phyloP scores from a whole-genome alignment of 176 grass and related monocot genomes.

The Calamus simplicifolius region DNA sequence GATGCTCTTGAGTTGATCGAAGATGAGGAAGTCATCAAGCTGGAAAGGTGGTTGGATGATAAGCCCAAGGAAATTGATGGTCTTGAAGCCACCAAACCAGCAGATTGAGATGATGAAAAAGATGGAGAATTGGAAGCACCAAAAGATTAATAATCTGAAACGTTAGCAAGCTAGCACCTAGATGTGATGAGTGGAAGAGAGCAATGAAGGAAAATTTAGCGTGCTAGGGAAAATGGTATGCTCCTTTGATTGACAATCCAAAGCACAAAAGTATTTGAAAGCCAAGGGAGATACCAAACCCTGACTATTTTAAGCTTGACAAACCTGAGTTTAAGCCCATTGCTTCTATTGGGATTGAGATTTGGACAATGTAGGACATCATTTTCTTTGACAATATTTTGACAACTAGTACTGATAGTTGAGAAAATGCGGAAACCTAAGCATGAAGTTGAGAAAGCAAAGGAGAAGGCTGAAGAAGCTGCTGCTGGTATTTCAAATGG shows the following conservation, averaged over 20 bases:
- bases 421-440: conserved; percentile 86
- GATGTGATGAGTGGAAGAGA: conserved; percentile 96
- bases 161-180: conserved; percentile 73
- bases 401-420: conserved; percentile 72
- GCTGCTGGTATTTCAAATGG: conserved; percentile 25
- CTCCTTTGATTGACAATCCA: no score
- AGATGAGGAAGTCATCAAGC: conserved; percentile 77
- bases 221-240: no score
- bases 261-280: conserved; percentile 99
- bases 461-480: conserved; percentile 64
- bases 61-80: conserved; percentile 91
- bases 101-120: conserved; percentile 98
- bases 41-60: conserved; percentile 92
- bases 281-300: conserved; percentile 89
- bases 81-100: conserved; percentile 69
- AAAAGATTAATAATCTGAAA: conserved; percentile 84
- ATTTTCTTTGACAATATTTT: no score
- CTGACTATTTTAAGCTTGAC: conserved; percentile 85
- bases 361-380: no score
- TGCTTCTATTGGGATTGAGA: conserved; percentile 86
- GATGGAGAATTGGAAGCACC: conserved; percentile 91
- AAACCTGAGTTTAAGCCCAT: conserved; percentile 73
- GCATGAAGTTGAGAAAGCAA: conserved; percentile 88
- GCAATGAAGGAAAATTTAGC: conserved; percentile 89
- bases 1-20: conserved; percentile 79